A percentile compares a stretch with the other conserved stretches of the same genome.
Evolutionary conservation across 805 yeast genomes (phyloP).

Genomic region (Zygotorulaspora sp.): DNA sequence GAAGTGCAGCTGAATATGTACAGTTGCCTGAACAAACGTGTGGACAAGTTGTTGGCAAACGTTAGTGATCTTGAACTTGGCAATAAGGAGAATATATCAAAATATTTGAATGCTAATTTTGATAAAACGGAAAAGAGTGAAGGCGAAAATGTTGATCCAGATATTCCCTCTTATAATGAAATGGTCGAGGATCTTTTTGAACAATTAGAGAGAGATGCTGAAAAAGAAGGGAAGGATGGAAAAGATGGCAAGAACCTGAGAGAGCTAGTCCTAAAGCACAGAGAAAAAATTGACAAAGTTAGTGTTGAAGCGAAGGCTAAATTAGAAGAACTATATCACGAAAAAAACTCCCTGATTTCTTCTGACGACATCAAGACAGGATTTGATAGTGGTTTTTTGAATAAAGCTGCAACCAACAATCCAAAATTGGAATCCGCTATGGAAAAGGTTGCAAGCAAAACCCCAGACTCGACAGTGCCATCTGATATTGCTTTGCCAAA

Average conservation of each 20-base stretch:
- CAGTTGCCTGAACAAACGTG: constrained; percentile 63
- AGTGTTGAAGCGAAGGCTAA: constrained; percentile 60
- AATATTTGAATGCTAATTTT: constrained; percentile 46
- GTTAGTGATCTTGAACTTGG: constrained; percentile 41
- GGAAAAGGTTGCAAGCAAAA: constrained; percentile 17
- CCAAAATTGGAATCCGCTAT: constrained; percentile 10
- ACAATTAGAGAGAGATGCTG: constrained; percentile 64
- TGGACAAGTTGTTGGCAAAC: constrained; percentile 51
- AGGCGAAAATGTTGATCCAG: constrained; percentile 41
- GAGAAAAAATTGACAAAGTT: constrained; percentile 64
- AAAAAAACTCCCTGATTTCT: constrained; percentile 70
- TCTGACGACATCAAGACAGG: constrained; percentile 92
- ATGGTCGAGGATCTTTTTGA: constrained; percentile 86
- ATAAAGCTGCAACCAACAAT: constrained; percentile 43
- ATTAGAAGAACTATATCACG: constrained; percentile 60
- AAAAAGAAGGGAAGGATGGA: constrained; percentile 43
- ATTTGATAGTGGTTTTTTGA: constrained; percentile 78
- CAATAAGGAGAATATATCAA: constrained; percentile 33
- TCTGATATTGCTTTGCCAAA: constrained; percentile 26
- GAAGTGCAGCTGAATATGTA: constrained; percentile 81
- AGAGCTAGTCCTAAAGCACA: constrained; percentile 49
- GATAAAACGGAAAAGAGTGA: constrained; percentile 55
- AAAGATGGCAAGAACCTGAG: constrained; percentile 39
- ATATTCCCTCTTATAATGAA: constrained; percentile 70
- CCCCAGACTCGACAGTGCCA: constrained; percentile 14